These are phyloP conservation scores for Areca catechu DNA, from an alignment of 176 grass and related monocot genomes.

Conservation along the genomic window DNA sequence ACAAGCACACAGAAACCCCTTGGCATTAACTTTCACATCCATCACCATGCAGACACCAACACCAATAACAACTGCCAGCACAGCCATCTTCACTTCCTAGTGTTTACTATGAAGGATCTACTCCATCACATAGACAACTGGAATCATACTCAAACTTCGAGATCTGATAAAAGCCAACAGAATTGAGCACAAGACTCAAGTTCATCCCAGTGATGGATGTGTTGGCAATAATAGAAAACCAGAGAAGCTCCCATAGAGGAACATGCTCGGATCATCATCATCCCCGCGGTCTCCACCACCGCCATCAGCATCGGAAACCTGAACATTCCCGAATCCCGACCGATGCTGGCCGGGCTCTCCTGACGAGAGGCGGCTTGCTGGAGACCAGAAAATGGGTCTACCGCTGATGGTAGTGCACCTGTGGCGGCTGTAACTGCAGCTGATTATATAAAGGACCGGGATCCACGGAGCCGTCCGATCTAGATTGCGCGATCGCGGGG, in stretches of 20 bases:
- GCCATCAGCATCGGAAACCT: constrained; percentile 38
- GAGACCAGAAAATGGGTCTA: neutral
- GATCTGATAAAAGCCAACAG: constrained; percentile 26
- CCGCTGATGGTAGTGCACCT: neutral
- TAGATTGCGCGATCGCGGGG: constrained; percentile 49
- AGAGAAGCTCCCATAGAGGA: constrained; percentile 11
- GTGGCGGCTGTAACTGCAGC: constrained; percentile 3
- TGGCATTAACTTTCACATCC: constrained; percentile 36
- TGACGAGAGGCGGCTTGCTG: constrained; percentile 41
- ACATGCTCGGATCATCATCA: constrained; percentile 16
- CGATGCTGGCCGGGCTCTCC: constrained; percentile 30
- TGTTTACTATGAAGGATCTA: constrained; percentile 38
- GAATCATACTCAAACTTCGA: constrained; percentile 54
- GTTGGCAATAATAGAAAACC: constrained; percentile 15
- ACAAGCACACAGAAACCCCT: constrained; percentile 46
- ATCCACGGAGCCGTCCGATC: constrained; percentile 59
- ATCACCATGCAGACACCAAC: constrained; percentile 41
- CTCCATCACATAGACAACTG: constrained; percentile 45
- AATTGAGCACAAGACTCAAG: constrained; percentile 14
- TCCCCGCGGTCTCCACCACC: too few relatives aligned
- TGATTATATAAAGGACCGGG: constrained; percentile 2
- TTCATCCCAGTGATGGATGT: constrained; percentile 11
- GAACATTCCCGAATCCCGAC: constrained; percentile 38
- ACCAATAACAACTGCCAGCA: constrained; percentile 33
- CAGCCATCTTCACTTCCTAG: constrained; percentile 38